A percentile compares a stretch with the other conserved stretches of the same genome.
Conservation (phyloP, 192 early-diverging fungal genomes). For the Entomortierella lignicola region DNA sequence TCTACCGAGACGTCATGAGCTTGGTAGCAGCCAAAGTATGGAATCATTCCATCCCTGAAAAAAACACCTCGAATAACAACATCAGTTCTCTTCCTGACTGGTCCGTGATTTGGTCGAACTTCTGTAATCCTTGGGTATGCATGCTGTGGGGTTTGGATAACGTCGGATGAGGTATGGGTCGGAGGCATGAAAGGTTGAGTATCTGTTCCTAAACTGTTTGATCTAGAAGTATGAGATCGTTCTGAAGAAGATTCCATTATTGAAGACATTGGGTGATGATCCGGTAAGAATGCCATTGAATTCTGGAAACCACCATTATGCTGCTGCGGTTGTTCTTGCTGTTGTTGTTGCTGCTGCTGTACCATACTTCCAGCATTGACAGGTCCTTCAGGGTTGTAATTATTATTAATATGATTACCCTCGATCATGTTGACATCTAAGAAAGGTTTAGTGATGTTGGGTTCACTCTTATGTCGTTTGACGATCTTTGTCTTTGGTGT, state of each 20-base stretch:
- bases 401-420: too few species aligned
- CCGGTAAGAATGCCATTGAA: slow-evolving; percentile 11
- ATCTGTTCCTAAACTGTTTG: neutral
- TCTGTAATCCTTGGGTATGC: slow-evolving; percentile 17
- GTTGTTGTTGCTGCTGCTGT: too few species aligned
- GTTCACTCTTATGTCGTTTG: slow-evolving; percentile 45
- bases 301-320: slow-evolving; percentile 2
- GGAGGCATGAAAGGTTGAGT: neutral
- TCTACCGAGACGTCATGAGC: slow-evolving; percentile 36
- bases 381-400: neutral
- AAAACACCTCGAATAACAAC: slow-evolving; percentile 31
- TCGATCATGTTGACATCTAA: too few species aligned
- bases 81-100: slow-evolving; percentile 43
- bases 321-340: too few species aligned
- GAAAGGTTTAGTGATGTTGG: slow-evolving; percentile 9
- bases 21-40: slow-evolving; percentile 43
- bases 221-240: neutral
- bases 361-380: too few species aligned
- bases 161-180: neutral
- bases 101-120: slow-evolving; percentile 40
- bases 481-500: slow-evolving; percentile 40
- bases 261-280: slow-evolving; percentile 7
- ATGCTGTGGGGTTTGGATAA: slow-evolving; percentile 9
- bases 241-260: neutral
- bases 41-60: slow-evolving; percentile 43